A percentile compares a stretch with the other conserved stretches of the same genome.
Evolutionary conservation across 345 rosid species (phyloP).

Genomic region (Eucalyptus polybractea): DNA sequence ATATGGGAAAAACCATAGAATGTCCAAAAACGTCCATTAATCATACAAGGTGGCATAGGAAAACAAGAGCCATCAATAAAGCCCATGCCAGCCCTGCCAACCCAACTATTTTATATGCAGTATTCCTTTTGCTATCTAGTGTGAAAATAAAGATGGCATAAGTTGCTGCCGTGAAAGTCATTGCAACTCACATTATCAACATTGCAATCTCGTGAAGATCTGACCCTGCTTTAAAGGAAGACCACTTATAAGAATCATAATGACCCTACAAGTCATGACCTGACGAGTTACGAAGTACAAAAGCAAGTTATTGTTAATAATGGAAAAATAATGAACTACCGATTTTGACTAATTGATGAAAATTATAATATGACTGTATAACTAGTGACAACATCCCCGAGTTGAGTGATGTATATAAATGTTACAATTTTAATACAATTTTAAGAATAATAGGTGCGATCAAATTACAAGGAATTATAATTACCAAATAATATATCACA

Average conservation of each 20-base stretch:
- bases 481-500: neutral
- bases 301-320: neutral
- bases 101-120: neutral
- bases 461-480: neutral
- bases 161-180: neutral
- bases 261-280: too few relatives aligned
- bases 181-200: fast-evolving
- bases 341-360: neutral
- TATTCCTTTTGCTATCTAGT: neutral
- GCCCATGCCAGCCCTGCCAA: fast-evolving
- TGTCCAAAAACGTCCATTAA: fast-evolving
- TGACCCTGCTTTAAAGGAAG: neutral
- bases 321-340: neutral
- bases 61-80: neutral
- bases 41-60: neutral
- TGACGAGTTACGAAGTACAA: too few relatives aligned
- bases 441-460: neutral
- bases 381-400: neutral
- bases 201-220: fast-evolving
- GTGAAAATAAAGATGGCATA: neutral
- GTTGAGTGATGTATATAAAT: neutral
- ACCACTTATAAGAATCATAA: neutral
- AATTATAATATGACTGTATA: neutral
- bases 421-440: too few relatives aligned
- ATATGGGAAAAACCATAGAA: fast-evolving